These are phyloP conservation scores for Lactarius indigo DNA, from an alignment of 768 basidiomycete species.

Conservation along the genomic window DNA sequence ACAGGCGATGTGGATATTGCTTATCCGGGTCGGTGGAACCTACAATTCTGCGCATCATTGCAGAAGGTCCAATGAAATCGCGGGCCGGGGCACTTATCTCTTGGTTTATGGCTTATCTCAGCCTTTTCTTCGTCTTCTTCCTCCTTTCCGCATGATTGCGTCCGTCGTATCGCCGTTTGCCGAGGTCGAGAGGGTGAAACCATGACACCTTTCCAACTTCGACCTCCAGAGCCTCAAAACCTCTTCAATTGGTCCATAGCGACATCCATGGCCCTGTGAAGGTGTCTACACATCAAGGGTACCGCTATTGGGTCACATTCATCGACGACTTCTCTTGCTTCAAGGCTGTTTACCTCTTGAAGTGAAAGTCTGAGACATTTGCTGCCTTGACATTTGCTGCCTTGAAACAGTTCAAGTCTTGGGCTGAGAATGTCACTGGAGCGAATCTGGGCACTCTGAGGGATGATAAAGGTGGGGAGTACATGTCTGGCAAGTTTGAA, in stretches of 20 bases:
- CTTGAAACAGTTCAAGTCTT: constrained; percentile 33
- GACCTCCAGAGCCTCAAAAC: neutral
- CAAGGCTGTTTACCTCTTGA: neutral
- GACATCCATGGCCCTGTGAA: neutral
- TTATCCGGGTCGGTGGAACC: too few species aligned
- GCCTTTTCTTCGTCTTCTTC: neutral
- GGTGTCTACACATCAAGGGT: neutral
- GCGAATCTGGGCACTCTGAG: constrained; percentile 17
- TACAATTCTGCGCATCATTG: too few species aligned
- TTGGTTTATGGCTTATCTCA: too few species aligned
- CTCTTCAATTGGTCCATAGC: neutral
- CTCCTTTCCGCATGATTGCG: too few species aligned
- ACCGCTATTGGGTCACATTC: neutral
- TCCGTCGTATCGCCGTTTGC: too few species aligned
- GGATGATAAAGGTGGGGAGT: constrained; percentile 32
- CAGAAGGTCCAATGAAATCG: too few species aligned
- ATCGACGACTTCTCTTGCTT: neutral
- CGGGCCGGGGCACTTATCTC: too few species aligned
- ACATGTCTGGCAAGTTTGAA: constrained; percentile 24
- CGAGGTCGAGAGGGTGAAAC: too few species aligned
- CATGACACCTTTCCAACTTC: neutral
- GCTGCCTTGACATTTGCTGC: constrained; percentile 29
- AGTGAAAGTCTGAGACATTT: constrained; percentile 29
- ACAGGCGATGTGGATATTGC: too few species aligned
- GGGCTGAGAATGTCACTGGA: constrained; percentile 30